phyloP scores from a whole-genome alignment of 192 early-diverging fungal species.

The Entophlyctis luteolus region DNA sequence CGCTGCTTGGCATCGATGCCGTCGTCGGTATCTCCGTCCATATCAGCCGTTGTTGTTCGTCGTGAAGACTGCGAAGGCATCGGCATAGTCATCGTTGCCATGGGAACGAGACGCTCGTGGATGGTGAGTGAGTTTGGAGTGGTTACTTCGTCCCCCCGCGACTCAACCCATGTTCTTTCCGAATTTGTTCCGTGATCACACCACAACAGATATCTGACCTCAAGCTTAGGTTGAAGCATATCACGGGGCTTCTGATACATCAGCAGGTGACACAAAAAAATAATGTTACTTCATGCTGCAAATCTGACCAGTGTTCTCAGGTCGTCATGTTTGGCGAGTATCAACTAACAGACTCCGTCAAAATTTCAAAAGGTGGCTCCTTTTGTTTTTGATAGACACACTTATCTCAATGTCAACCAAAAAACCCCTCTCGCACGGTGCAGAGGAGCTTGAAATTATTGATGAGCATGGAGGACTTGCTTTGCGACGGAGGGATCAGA shows the following conservation, averaged over 20 bases:
- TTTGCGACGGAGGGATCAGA: slow-evolving; percentile 4
- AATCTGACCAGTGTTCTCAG: slow-evolving; percentile 1
- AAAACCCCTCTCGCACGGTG: not conserved
- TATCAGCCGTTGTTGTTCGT: not conserved
- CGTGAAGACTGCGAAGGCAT: not conserved
- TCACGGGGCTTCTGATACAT: slow-evolving; percentile 8
- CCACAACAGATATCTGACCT: slow-evolving; percentile 21
- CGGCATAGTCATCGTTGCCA: not conserved
- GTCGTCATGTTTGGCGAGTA: slow-evolving; percentile 24
- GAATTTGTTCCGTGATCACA: not conserved
- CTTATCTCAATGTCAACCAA: not conserved
- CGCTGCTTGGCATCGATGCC: not conserved
- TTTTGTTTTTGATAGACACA: not conserved
- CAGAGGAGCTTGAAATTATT: no score
- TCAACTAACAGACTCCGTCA: slow-evolving; percentile 23
- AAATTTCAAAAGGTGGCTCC: slow-evolving; percentile 4
- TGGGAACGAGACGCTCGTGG: not conserved
- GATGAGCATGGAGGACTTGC: slow-evolving; percentile 18
- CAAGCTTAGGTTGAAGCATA: not conserved
- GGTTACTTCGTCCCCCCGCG: not conserved
- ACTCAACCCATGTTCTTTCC: not conserved
- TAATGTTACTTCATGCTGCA: not conserved
- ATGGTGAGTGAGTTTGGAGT: not conserved
- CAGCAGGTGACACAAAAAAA: slow-evolving; percentile 8
- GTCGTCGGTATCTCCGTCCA: not conserved